A percentile compares a stretch with the other conserved stretches of the same genome.
phyloP scores from a whole-genome alignment of 148 eudicot genomes.

The Rhododendron griersonianum region DNA sequence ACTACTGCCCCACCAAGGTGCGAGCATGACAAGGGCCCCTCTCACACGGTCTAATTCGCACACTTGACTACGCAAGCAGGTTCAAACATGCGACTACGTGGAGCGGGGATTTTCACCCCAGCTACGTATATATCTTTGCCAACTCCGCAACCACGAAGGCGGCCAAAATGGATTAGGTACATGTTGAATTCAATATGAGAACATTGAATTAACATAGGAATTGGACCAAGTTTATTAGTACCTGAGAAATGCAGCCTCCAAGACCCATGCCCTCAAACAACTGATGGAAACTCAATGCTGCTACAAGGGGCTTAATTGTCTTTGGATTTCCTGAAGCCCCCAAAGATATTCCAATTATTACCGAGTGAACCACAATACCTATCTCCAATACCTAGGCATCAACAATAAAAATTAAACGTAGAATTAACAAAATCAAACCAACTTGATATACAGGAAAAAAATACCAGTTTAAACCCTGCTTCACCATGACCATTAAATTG shows the following conservation, averaged over 20 bases:
- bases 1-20: neutral
- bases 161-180: neutral
- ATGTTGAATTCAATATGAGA: no score
- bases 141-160: neutral
- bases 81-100: no score
- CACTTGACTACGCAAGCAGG: neutral
- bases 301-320: slow-evolving; percentile 27
- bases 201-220: neutral
- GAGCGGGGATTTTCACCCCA: neutral
- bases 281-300: slow-evolving; percentile 28
- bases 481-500: neutral
- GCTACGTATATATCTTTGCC: neutral
- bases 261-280: slow-evolving; percentile 34
- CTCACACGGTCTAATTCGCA: neutral
- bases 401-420: neutral
- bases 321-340: slow-evolving; percentile 25
- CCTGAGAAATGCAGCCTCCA: slow-evolving; percentile 36
- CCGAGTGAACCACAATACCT: slow-evolving; percentile 28
- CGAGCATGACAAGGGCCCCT: neutral
- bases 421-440: neutral
- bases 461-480: neutral
- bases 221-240: neutral
- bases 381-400: slow-evolving; percentile 19
- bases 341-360: slow-evolving; percentile 22
- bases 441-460: neutral